These are phyloP conservation scores for Epichloe typhina DNA, from an alignment of 2,329 filamentous ascomycete genomes.

Conservation along the genomic window DNA sequence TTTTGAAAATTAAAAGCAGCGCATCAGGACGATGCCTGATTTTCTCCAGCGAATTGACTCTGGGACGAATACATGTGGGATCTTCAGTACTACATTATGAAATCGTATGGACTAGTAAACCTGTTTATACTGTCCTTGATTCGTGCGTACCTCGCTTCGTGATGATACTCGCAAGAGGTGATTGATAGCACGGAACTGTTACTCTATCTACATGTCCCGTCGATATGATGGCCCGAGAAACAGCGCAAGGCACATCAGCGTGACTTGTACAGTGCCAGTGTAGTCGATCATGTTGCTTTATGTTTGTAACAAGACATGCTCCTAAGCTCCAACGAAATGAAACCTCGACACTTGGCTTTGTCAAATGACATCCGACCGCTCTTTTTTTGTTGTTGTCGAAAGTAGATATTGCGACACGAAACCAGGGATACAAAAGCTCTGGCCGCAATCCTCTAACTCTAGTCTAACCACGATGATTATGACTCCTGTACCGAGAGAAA, in stretches of 20 bases:
- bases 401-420: background rate
- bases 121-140: too few species aligned
- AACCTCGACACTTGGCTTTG: background rate
- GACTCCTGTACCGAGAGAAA: background rate
- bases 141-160: background rate
- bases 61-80: background rate
- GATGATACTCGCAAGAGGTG: background rate
- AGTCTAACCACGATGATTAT: background rate
- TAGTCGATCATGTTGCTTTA: background rate
- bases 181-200: background rate
- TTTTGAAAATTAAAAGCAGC: constrained; percentile 54
- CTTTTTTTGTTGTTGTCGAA: background rate
- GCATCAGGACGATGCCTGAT: constrained; percentile 33
- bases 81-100: background rate
- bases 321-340: background rate
- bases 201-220: background rate
- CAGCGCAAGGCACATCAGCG: background rate
- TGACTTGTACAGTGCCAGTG: background rate
- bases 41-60: background rate
- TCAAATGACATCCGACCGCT: background rate
- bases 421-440: background rate
- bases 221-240: background rate
- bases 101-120: background rate
- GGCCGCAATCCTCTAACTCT: background rate
- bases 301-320: background rate